Conservation (phyloP, 768 basidiomycete genomes). For the Fibroporia radiculosa region DNA sequence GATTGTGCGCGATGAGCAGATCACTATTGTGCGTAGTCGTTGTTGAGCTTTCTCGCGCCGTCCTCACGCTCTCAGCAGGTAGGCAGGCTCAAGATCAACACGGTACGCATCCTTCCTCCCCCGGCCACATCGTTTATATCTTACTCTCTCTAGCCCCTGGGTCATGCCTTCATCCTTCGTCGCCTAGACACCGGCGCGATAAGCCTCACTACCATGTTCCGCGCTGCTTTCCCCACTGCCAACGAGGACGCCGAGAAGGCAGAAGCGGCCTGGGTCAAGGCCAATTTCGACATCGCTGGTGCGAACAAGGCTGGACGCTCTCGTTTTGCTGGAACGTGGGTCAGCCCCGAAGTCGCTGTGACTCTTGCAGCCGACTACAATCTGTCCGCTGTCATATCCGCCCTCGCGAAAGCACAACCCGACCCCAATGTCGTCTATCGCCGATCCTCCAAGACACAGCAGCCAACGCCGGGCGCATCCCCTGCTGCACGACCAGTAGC, state of each 20-base stretch:
- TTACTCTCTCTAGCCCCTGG: conserved; percentile 41
- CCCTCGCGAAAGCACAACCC: conserved; percentile 64
- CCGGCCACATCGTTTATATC: conserved; percentile 13
- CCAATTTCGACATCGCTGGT: conserved; percentile 63
- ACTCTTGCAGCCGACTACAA: conserved; percentile 62
- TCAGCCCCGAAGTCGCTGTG: conserved; percentile 55
- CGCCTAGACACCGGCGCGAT: conserved; percentile 91
- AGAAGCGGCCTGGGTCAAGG: conserved; percentile 81
- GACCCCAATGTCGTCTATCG: conserved; percentile 77
- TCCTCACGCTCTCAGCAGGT: conserved; percentile 42
- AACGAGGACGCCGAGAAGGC: conserved; percentile 66
- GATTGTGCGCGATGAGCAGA: conserved; percentile 77
- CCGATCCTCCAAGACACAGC: conserved; percentile 45
- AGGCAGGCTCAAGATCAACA: conserved; percentile 84
- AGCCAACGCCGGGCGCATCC: conserved; percentile 24
- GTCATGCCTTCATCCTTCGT: conserved; percentile 91
- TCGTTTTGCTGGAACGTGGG: conserved; percentile 90
- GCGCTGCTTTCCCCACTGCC: conserved; percentile 85
- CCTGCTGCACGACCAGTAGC: conserved; percentile 23
- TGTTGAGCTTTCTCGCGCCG: conserved; percentile 1
- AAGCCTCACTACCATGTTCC: conserved; percentile 93
- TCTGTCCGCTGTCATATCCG: conserved; percentile 51
- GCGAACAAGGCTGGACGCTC: conserved; percentile 55
- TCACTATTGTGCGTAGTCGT: conserved; percentile 60
- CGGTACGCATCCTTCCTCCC: conserved; percentile 41